phyloP scores from a whole-genome alignment of 106 monocot genomes.

The Phalaenopsis equestris region DNA sequence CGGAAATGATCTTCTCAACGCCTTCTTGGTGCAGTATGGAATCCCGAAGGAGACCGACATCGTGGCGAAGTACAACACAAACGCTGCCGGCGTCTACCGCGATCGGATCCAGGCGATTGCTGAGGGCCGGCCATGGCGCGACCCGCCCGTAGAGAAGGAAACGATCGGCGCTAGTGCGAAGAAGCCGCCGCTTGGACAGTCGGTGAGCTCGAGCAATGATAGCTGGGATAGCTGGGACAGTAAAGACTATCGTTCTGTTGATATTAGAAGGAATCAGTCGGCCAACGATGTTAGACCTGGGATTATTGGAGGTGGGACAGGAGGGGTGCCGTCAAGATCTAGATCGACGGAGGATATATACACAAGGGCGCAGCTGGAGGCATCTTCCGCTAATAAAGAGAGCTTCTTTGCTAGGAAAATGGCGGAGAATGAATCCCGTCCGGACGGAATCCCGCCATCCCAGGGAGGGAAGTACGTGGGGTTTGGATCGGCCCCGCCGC shows the following conservation, averaged over 20 bases:
- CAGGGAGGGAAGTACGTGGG: conserved; percentile 71
- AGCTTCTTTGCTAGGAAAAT: conserved; percentile 53
- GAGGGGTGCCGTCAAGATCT: conserved; percentile 32
- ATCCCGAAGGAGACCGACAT: conserved; percentile 49
- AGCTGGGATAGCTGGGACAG: conserved; percentile 65
- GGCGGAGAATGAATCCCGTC: conserved; percentile 48
- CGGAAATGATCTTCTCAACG: conserved; percentile 55
- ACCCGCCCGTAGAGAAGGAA: conserved; percentile 73
- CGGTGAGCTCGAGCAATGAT: conserved; percentile 1
- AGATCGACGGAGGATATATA: conserved; percentile 54
- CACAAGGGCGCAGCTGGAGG: conserved; percentile 42
- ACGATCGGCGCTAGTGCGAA: conserved; percentile 9
- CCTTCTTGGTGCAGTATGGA: conserved; percentile 34
- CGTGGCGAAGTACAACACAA: conserved; percentile 48
- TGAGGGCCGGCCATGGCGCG: conserved; percentile 61
- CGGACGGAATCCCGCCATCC: conserved; percentile 61
- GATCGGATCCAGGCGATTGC: conserved; percentile 68
- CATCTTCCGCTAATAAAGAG: conserved; percentile 51
- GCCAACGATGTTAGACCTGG: conserved; percentile 31
- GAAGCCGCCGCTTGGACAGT: conserved; percentile 46
- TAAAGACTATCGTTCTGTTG: conserved; percentile 19
- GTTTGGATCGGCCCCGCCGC: conserved; percentile 44
- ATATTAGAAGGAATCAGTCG: conserved; percentile 61
- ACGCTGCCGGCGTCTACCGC: conserved; percentile 41
- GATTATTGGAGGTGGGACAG: conserved; percentile 3